phyloP scores from a whole-genome alignment of 2,329 filamentous ascomycete species.

The Eurotiales sp. region DNA sequence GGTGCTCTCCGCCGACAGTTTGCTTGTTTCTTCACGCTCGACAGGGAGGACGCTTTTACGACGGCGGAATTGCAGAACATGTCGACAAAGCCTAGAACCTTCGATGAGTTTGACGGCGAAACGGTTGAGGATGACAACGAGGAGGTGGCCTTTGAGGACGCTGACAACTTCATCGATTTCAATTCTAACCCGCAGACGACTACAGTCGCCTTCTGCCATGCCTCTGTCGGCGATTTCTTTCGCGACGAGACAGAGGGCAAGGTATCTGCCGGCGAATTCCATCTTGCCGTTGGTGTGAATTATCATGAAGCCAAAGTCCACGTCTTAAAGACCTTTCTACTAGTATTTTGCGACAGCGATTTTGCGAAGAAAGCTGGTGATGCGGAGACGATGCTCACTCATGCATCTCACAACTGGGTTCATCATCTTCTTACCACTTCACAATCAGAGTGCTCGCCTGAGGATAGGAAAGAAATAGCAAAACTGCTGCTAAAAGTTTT shows the following conservation, averaged over 20 bases:
- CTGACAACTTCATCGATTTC: no score
- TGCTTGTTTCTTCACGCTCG: no score
- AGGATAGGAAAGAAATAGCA: no score
- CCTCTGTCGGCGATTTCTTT: constrained; percentile 24
- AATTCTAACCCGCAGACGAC: constrained; percentile 20
- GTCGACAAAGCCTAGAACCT: constrained; percentile 6
- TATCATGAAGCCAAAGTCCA: constrained; percentile 18
- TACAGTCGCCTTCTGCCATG: constrained; percentile 21
- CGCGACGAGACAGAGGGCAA: constrained; percentile 16
- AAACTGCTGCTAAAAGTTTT: no score
- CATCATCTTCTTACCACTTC: no score
- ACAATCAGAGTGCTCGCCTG: no score
- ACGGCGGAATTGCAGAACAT: constrained; percentile 27
- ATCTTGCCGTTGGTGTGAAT: constrained; percentile 18
- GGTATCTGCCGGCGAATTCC: constrained; percentile 14
- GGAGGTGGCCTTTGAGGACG: constrained; percentile 17
- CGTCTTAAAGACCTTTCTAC: no score
- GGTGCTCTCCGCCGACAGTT: constrained; percentile 47
- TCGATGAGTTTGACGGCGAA: not conserved
- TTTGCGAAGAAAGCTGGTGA: no score
- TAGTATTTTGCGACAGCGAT: no score
- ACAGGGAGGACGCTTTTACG: no score
- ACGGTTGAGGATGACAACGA: constrained; percentile 11
- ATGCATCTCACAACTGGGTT: no score
- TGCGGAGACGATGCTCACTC: no score